phyloP scores from a whole-genome alignment of 345 rosid species.

The Gossypium stocksii region DNA sequence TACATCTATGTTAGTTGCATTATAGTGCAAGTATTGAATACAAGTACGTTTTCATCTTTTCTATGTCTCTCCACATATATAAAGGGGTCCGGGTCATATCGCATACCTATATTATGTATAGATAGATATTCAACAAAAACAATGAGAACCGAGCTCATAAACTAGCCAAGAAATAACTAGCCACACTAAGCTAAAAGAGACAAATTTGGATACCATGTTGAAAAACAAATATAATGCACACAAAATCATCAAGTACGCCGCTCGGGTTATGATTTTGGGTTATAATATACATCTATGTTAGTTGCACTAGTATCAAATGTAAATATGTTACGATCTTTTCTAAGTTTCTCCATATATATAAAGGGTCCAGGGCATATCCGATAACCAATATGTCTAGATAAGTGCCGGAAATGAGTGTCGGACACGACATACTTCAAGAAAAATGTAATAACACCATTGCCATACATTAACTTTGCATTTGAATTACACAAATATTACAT shows the following conservation, averaged over 20 bases:
- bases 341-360: too few relatives aligned
- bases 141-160: background rate
- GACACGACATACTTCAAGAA: too few relatives aligned
- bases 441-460: background rate
- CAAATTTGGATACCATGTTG: background rate
- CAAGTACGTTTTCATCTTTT: too few relatives aligned
- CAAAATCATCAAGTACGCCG: background rate
- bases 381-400: too few relatives aligned
- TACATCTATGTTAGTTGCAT: background rate
- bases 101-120: too few relatives aligned
- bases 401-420: too few relatives aligned
- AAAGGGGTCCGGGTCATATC: too few relatives aligned
- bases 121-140: background rate
- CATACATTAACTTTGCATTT: background rate
- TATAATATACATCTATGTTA: background rate
- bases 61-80: too few relatives aligned
- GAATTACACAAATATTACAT: background rate
- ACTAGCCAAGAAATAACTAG: background rate
- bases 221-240: background rate
- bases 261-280: background rate
- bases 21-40: background rate
- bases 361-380: too few relatives aligned
- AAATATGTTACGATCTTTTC: too few relatives aligned
- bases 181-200: background rate
- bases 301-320: background rate